These are phyloP conservation scores for Tilletia indica DNA, from an alignment of 1,284 basidiomycete species.

Conservation along the genomic window DNA sequence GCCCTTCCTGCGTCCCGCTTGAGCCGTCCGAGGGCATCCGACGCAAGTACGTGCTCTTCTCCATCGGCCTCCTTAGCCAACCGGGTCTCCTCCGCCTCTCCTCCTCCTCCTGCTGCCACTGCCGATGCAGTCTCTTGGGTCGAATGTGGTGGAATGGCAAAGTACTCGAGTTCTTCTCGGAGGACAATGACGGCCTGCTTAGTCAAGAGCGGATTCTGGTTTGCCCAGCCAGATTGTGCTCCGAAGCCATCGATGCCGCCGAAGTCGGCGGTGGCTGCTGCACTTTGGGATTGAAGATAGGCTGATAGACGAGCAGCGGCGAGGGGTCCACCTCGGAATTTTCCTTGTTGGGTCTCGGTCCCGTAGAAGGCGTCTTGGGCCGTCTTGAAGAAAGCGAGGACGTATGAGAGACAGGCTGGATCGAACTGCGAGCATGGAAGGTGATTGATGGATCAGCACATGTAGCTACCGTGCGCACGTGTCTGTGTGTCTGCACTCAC, in stretches of 20 bases:
- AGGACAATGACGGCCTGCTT: constrained; percentile 99
- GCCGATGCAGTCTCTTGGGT: neutral
- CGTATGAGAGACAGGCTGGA: constrained; percentile 89
- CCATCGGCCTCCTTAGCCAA: constrained; percentile 60
- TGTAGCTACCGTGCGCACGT: too few relatives aligned
- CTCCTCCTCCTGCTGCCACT: neutral
- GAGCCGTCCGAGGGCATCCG: constrained; percentile 24
- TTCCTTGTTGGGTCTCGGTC: constrained; percentile 71
- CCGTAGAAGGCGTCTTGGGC: constrained; percentile 92
- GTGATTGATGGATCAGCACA: neutral
- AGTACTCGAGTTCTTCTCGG: constrained; percentile 96
- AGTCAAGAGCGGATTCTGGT: constrained; percentile 69
- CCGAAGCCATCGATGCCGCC: constrained; percentile 64
- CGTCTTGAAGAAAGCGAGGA: constrained; percentile 83
- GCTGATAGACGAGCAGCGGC: constrained; percentile 1
- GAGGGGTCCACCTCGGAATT: constrained; percentile 60
- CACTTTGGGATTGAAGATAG: constrained; percentile 34
- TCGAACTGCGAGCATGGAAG: constrained; percentile 70
- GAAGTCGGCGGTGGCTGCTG: constrained; percentile 31
- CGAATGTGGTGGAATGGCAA: constrained; percentile 71
- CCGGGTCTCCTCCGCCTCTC: constrained; percentile 45
- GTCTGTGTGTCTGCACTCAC: constrained; percentile 62
- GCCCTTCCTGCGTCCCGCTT: constrained; percentile 67
- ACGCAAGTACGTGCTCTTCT: constrained; percentile 56
- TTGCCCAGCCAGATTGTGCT: constrained; percentile 14